These are phyloP conservation scores for Vanderwaltozyma verrucispora DNA, from an alignment of 805 yeast species.

Conservation along the genomic window DNA sequence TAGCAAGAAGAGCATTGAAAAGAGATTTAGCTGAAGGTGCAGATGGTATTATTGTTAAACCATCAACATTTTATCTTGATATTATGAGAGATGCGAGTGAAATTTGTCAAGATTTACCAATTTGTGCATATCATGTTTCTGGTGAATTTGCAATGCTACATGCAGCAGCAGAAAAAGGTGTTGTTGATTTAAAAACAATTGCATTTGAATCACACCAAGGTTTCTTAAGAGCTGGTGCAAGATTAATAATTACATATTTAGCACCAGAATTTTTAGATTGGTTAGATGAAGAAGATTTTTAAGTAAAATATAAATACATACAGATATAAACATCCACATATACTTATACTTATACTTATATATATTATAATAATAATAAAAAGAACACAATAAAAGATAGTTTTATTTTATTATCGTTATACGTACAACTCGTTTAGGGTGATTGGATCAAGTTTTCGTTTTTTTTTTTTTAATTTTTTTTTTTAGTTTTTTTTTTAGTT, in stretches of 20 bases:
- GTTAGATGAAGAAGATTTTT: conserved; percentile 40
- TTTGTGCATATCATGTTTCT: conserved; percentile 92
- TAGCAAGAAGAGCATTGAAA: conserved; percentile 81
- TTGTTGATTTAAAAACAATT: conserved; percentile 67
- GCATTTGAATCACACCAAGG: conserved; percentile 88
- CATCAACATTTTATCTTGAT: conserved; percentile 91
- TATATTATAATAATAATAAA: too few relatives aligned
- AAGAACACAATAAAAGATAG: too few relatives aligned
- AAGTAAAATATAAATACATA: neutral
- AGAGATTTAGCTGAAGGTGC: conserved; percentile 91
- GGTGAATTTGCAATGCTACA: conserved; percentile 98
- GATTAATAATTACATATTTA: conserved; percentile 80
- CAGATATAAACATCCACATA: too few relatives aligned
- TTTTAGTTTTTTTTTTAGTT: too few relatives aligned
- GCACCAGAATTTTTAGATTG: conserved; percentile 95
- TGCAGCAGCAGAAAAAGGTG: conserved; percentile 95
- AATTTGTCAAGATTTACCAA: conserved; percentile 73
- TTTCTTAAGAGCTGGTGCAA: conserved; percentile 90
- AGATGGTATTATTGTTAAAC: conserved; percentile 91
- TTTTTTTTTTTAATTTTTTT: too few relatives aligned
- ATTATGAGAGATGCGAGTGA: conserved; percentile 80
- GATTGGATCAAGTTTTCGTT: too few relatives aligned
- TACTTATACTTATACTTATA: too few relatives aligned
- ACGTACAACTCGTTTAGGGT: too few relatives aligned
- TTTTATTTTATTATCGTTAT: too few relatives aligned